phyloP scores from a whole-genome alignment of 2,329 filamentous ascomycete genomes.

The Xylaria sp. region DNA sequence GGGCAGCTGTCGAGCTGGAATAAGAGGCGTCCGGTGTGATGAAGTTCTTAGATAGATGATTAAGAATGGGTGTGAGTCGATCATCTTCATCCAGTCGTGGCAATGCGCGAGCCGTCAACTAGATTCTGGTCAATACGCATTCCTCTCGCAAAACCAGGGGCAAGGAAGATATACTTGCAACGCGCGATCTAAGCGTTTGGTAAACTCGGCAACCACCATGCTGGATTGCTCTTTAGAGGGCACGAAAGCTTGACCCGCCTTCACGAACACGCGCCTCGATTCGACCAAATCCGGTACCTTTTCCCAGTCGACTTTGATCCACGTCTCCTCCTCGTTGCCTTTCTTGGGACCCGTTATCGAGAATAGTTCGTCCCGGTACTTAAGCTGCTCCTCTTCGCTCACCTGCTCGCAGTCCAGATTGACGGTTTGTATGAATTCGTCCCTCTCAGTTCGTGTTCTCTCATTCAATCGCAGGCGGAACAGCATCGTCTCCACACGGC shows the following conservation, averaged over 20 bases:
- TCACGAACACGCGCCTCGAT: conserved; percentile 67
- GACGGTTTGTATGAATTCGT: conserved; percentile 69
- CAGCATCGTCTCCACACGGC: conserved; percentile 79
- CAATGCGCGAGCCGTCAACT: conserved; percentile 84
- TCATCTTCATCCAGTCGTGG: conserved; percentile 95
- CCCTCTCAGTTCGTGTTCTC: conserved; percentile 60
- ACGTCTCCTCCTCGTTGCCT: conserved; percentile 68
- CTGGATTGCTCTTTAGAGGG: conserved; percentile 80
- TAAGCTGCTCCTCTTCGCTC: conserved; percentile 67
- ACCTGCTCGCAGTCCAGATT: conserved; percentile 83
- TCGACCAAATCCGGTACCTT: conserved; percentile 87
- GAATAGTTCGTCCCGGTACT: conserved; percentile 56
- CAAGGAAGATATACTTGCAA: conserved; percentile 59
- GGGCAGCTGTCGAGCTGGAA: conserved; percentile 57
- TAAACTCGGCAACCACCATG: conserved; percentile 86
- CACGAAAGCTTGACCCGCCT: conserved; percentile 82
- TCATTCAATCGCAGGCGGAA: conserved; percentile 79
- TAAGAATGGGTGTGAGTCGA: conserved; percentile 63
- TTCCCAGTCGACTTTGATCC: conserved; percentile 97
- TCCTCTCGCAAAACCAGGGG: conserved; percentile 7
- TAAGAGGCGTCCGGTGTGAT: conserved; percentile 84
- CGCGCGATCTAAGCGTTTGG: conserved; percentile 68
- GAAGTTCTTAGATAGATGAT: conserved; percentile 91
- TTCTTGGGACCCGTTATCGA: conserved; percentile 41
- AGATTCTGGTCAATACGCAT: conserved; percentile 11